Evolutionary conservation across 352 stramenopile species (phyloP).

Genomic region (Phytophthora capsici): DNA sequence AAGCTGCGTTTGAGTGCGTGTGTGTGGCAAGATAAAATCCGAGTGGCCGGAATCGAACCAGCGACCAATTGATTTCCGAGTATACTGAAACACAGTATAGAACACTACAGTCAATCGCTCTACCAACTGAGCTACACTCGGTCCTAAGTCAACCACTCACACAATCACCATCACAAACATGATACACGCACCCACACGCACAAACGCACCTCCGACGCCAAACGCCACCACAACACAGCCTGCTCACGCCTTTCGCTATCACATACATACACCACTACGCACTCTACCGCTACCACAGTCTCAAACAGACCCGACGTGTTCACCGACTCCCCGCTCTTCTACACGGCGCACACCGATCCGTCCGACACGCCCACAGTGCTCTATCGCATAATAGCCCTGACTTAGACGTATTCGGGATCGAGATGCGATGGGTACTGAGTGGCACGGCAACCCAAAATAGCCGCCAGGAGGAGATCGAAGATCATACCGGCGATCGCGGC

Average conservation of each 20-base stretch:
- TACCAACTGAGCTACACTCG: neutral
- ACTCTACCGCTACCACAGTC: neutral
- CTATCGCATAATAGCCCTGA: no score
- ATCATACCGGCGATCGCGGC: no score
- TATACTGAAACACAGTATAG: neutral
- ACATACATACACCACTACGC: neutral
- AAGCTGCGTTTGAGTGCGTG: no score
- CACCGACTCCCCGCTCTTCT: no score
- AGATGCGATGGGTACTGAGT: no score
- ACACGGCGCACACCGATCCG: neutral
- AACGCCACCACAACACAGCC: neutral
- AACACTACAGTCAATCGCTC: constrained; percentile 2
- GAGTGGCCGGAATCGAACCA: neutral
- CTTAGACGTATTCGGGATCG: no score
- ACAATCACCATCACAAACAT: neutral
- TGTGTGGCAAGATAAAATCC: neutral
- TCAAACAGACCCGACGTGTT: neutral
- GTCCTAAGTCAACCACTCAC: neutral
- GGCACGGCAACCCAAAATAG: no score
- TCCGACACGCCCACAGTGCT: no score
- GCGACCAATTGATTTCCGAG: neutral
- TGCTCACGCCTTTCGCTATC: neutral
- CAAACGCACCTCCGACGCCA: neutral
- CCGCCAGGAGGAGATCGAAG: no score
- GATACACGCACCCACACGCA: neutral